Evolutionary conservation across 345 rosid species (phyloP).

Genomic region (Anacardium occidentale): DNA sequence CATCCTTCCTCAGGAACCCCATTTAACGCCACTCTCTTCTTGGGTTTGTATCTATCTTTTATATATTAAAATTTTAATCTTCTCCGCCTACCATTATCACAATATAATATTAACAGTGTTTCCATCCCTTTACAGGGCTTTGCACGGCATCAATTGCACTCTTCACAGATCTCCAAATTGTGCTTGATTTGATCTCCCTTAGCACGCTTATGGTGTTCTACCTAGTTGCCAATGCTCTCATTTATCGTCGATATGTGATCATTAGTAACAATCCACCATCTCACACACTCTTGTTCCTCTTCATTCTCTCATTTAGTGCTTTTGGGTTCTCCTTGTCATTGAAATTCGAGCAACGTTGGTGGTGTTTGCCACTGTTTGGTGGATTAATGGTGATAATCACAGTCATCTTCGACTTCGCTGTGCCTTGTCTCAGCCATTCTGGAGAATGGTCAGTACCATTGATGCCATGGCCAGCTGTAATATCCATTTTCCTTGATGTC

Average conservation of each 20-base stretch:
- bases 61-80: too few species aligned
- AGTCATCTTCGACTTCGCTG: constrained; percentile 43
- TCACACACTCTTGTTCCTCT: constrained; percentile 63
- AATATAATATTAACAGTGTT: background rate
- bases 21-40: constrained; percentile 86
- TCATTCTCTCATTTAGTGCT: constrained; percentile 60
- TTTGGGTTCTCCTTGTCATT: constrained; percentile 64
- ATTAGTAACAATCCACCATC: constrained; percentile 44
- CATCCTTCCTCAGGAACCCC: constrained; percentile 96
- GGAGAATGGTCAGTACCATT: constrained; percentile 72
- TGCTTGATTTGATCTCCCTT: constrained; percentile 64
- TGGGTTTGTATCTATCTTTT: constrained; percentile 54
- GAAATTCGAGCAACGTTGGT: constrained; percentile 50
- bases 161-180: constrained; percentile 72
- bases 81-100: too few species aligned
- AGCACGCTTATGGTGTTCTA: constrained; percentile 89
- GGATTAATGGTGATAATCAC: constrained; percentile 43
- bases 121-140: constrained; percentile 47
- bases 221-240: constrained; percentile 83
- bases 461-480: constrained; percentile 92
- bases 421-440: constrained; percentile 24
- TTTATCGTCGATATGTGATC: constrained; percentile 59
- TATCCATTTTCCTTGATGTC: constrained; percentile 68
- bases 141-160: constrained; percentile 92
- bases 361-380: constrained; percentile 55